Evolutionary conservation across 768 basidiomycete genomes (phyloP), one percentile per base, ranked within the genome.

Genomic region (Xerocomellus amylosporus): DNA sequence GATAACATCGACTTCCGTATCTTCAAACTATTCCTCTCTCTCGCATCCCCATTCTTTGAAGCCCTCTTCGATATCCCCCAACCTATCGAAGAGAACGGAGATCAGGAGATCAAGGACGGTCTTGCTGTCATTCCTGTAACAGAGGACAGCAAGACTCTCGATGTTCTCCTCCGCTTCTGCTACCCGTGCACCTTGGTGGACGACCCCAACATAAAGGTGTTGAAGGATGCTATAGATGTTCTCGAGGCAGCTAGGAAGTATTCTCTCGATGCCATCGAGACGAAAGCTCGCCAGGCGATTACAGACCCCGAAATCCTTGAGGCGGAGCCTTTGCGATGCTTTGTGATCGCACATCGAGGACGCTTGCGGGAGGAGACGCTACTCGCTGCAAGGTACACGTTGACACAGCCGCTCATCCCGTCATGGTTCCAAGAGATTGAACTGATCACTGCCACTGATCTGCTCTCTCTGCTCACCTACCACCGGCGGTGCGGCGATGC

Each of bases 21-120:
- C 12, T 69, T 71, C 58, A 70, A 62, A 22, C 53, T 61, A 4
- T 63, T 73, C 31, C 67, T 73, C 22, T 59, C 63, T 17, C 62
- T 71, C 12, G 63, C 71, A 2, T 74, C 74, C 17, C 62, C 69
- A 0, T 62, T 73, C 53, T 76, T 73, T 49, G 55, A 62, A 31
- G 55, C 60, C 28, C 67, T 75, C 58, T 70, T 74, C 42, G 37
- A 58, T 22, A 56, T 73, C 6, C 67, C 69, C 8, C 66, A 73
- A 30, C 56, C 69, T 10, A 8, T 38, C 7, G 31, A 54, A 28
- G 47, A 9, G 6, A 43, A 8, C 5, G 36, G 40, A 4, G 58
- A 60, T 10, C 60, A 56, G 44, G 57, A 57, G 13, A 46, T 20
- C 41, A 58, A 41, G 22, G 53, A 33, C 20, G 44, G 61, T 13